These are phyloP conservation scores for Cyanophora paradoxa DNA, from an alignment of 78 protist species.

Conservation along the genomic window DNA sequence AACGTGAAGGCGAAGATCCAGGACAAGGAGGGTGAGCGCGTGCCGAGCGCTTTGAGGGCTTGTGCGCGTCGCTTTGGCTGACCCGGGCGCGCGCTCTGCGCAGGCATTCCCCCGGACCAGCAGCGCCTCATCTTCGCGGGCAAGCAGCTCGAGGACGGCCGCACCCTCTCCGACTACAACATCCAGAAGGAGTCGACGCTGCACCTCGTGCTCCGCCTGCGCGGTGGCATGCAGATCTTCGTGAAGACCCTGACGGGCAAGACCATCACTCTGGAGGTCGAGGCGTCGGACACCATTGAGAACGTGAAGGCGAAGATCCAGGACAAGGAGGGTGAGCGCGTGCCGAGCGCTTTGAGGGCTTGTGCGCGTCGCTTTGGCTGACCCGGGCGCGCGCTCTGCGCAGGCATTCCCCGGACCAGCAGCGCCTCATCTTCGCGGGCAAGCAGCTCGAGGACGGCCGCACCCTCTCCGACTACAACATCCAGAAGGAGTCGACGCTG, in stretches of 20 bases:
- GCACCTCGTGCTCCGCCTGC: slow-evolving; percentile 74
- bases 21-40: slow-evolving; percentile 76
- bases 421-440: slow-evolving; percentile 57
- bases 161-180: slow-evolving; percentile 54
- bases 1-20: slow-evolving; percentile 37
- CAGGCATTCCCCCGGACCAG: slow-evolving; percentile 60
- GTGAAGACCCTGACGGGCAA: slow-evolving; percentile 79
- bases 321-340: slow-evolving; percentile 60
- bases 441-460: slow-evolving; percentile 65
- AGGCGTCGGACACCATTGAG: slow-evolving; percentile 29
- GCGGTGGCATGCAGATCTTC: slow-evolving; percentile 63
- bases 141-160: slow-evolving; percentile 62
- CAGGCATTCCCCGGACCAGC: slow-evolving; percentile 50
- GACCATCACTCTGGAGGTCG: slow-evolving; percentile 65
- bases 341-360: too few relatives aligned
- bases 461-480: slow-evolving; percentile 55
- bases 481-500: slow-evolving; percentile 86
- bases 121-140: slow-evolving; percentile 61
- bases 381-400: too few relatives aligned
- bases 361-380: too few relatives aligned
- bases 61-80: too few relatives aligned
- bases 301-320: slow-evolving; percentile 37
- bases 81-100: too few relatives aligned
- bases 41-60: too few relatives aligned
- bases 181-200: slow-evolving; percentile 87